Conservation (phyloP, 768 basidiomycete genomes). For the Pholiota molesta region DNA sequence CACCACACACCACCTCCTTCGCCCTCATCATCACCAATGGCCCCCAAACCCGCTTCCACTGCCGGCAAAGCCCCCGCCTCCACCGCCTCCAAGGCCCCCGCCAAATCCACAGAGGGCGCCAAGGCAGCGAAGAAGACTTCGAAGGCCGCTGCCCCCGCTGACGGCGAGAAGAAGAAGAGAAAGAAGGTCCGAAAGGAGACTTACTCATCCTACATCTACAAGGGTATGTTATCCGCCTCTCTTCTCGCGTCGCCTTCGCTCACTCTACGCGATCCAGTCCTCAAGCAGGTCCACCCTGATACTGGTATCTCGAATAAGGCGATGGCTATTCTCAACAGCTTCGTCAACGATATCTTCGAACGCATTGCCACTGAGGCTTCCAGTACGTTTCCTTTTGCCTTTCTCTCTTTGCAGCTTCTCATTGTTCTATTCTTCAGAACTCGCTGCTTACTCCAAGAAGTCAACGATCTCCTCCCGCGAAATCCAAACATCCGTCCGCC, state of each 20-base stretch:
- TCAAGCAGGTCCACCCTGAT: slow-evolving; percentile 98
- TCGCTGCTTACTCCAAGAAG: slow-evolving; percentile 97
- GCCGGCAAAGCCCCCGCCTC: slow-evolving; percentile 83
- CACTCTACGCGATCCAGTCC: slow-evolving; percentile 52
- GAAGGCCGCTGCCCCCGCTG: slow-evolving; percentile 62
- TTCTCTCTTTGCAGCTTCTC: slow-evolving; percentile 1
- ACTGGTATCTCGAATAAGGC: slow-evolving; percentile 99
- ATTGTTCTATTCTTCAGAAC: slow-evolving; percentile 53
- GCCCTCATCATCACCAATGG: slow-evolving; percentile 49
- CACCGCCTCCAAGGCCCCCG: slow-evolving; percentile 73
- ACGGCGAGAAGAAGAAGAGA: slow-evolving; percentile 86
- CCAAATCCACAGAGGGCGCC: slow-evolving; percentile 59
- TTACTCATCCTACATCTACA: slow-evolving; percentile 92
- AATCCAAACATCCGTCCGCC: slow-evolving; percentile 95
- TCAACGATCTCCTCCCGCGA: slow-evolving; percentile 98
- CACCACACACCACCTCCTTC: slow-evolving; percentile 33
- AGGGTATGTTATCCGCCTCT: slow-evolving; percentile 49
- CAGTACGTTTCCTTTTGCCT: slow-evolving; percentile 50
- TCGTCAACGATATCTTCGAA: slow-evolving; percentile 95
- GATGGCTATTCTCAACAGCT: slow-evolving; percentile 95
- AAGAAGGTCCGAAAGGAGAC: slow-evolving; percentile 89
- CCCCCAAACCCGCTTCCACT: slow-evolving; percentile 82
- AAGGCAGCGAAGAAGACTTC: slow-evolving; percentile 85
- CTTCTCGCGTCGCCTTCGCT: slow-evolving; percentile 6
- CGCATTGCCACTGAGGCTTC: slow-evolving; percentile 92